Evolutionary conservation across 2,329 filamentous ascomycete species (phyloP), one percentile per base, ranked within the genome.

Genomic region (Trichoderma aggressivum): DNA sequence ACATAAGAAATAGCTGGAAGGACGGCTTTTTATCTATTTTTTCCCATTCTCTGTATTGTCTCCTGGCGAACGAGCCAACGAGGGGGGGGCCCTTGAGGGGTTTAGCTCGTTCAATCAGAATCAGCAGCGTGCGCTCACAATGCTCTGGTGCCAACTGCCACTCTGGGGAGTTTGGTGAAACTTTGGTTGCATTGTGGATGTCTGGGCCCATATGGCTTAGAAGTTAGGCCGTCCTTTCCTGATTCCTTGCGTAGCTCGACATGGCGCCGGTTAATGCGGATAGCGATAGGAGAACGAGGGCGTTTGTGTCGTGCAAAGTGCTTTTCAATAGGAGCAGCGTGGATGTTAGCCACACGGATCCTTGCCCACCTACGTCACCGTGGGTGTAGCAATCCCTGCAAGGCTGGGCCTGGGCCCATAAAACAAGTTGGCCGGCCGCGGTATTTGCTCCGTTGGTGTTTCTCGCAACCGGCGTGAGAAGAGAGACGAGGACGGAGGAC

Each of bases 151-250:
- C 66, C 39, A 61, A 61, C 56, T 61, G 56, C 56, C 56, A 69
- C 21, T 53, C 56, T 53, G 21, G 65, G 65, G 56, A 34, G 56
- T 60, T 66, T 69, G 70, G 70, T 71, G 63, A 62, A 68, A 71
- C 70, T 64, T 39, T 71, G 70, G 70, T 47, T 67, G 47, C 62
- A 67, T 71, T 66, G 70, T 66, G 70, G 63, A 67, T 70, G 59
- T 59, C 50, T 7, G 7, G 43, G 36, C 61, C 69, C 69, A 60
- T 69, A 55, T 58, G 62, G 62, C 60, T 59, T 71, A n/a, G n/a
- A n/a, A n/a, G n/a, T n/a, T n/a, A 71, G 61, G 39, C 47, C 28
- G n/a, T 36, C 59, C 59, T 66, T 69, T 24, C 36, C 24, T 62
- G 58, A 63, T 63, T 62, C 56, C 43, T 21, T 36, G 65, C 18